Evolutionary conservation across 768 basidiomycete species (phyloP), one percentile per base, ranked within the genome.

Genomic region (Phlebiopsis gigantea): DNA sequence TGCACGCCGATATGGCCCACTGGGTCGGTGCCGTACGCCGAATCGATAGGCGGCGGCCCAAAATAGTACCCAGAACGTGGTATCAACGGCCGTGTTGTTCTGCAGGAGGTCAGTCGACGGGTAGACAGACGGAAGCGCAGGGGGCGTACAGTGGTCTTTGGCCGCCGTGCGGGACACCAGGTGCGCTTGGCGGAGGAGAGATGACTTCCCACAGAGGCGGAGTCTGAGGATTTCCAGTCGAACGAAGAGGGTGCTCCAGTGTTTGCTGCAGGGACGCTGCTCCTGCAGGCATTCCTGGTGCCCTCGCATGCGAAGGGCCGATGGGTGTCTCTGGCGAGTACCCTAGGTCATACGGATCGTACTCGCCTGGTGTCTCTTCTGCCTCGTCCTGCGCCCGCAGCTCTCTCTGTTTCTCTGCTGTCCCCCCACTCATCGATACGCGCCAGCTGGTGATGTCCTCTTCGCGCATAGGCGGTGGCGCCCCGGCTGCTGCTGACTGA

Each of bases 1-100:
- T 97, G 91, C 22, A 87, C 72, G 2, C 94, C 95, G 56, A 98
- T 88, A 51, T 87, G 85, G 1, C 96, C 96, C 5, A 87, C 73
- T 8, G 92, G 92, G 1, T 78, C 72, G 0, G 88, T 90, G 2
- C 91, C 90, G 67, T 82, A 97, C 26, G 90, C 90, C 31, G 89
- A 80, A 61, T 83, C 83, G n/a, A 79, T 68, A 2, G 85, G 77
- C 17, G 90, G 90, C 3, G 90, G 88, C 14, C 90, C 90, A 68
- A 85, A 88, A 68, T 90, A 90, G 71, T 93, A 93, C 22, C 88
- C 81, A 0, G 91, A 93, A 60, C 84, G 84, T 26, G 91, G 91
- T 62, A 87, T 82, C 55, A 80, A 65, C 2, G 79, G 80, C 19
- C 65, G 64, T 47, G 63, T 52, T 57, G 66, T 12, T 25, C 61